Conservation (phyloP, 495 filamentous ascomycete genomes). For the Bryoglossum gracile region DNA sequence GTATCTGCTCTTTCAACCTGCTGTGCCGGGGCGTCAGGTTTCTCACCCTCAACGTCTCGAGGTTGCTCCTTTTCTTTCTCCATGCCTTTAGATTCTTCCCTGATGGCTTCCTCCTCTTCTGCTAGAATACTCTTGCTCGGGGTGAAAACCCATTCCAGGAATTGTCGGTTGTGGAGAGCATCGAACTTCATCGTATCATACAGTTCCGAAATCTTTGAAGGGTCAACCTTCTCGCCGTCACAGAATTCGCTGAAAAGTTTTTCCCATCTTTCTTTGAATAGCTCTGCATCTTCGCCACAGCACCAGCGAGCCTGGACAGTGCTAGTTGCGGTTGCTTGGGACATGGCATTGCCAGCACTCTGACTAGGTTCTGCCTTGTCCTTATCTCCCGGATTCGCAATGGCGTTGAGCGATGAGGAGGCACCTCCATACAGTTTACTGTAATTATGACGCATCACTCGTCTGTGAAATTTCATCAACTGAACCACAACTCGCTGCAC, state of each 20-base stretch:
- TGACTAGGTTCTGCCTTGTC: constrained; percentile 31
- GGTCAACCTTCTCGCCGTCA: constrained; percentile 94
- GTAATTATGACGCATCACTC: constrained; percentile 90
- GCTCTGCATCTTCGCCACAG: constrained; percentile 86
- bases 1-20: constrained; percentile 26
- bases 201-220: constrained; percentile 93
- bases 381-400: constrained; percentile 40
- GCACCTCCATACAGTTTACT: constrained; percentile 61
- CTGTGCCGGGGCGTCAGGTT: constrained; percentile 23
- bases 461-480: constrained; percentile 94
- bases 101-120: constrained; percentile 40
- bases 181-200: constrained; percentile 99
- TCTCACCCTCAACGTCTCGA: constrained; percentile 28
- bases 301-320: constrained; percentile 89
- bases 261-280: constrained; percentile 97
- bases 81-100: constrained; percentile 31
- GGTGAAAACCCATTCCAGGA: constrained; percentile 97
- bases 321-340: constrained; percentile 50
- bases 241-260: constrained; percentile 96
- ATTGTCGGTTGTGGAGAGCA: constrained; percentile 90
- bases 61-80: constrained; percentile 24
- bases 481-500: constrained; percentile 88
- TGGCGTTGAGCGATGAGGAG: constrained; percentile 49
- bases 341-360: constrained; percentile 37
- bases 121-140: constrained; percentile 62